These are phyloP conservation scores for Paramecium sexaurelia DNA, from an alignment of 73 alveolate species.

Conservation along the genomic window DNA sequence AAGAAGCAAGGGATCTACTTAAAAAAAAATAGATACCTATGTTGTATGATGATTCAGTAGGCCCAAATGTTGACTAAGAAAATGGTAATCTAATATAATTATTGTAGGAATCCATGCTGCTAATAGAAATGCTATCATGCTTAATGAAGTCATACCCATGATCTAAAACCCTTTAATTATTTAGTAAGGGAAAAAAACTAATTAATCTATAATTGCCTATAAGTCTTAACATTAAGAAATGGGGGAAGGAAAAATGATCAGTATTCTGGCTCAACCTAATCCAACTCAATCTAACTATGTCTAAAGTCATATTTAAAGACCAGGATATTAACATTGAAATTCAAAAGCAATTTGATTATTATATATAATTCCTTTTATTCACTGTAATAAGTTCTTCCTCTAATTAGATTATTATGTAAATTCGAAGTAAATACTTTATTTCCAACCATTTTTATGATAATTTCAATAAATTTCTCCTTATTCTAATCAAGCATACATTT, in stretches of 20 bases:
- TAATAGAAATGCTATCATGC: neutral
- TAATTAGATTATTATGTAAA: neutral
- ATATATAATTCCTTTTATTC: neutral
- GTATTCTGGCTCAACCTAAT: neutral
- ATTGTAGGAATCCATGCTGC: neutral
- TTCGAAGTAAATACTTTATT: neutral
- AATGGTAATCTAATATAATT: neutral
- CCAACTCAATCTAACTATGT: neutral
- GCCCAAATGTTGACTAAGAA: neutral
- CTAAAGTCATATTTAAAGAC: neutral
- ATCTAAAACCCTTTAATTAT: neutral
- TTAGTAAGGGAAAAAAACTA: neutral
- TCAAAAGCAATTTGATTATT: neutral
- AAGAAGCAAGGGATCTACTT: constrained; percentile 47
- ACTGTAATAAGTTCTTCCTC: neutral
- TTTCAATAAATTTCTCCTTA: neutral
- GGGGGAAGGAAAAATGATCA: constrained; percentile 20
- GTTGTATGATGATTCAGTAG: constrained; percentile 15
- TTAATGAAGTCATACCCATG: neutral
- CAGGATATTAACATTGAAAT: neutral
- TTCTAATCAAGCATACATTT: neutral
- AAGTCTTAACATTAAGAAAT: neutral
- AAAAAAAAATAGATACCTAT: constrained; percentile 3
- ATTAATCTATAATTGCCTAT: neutral
- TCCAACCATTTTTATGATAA: neutral